phyloP scores from a whole-genome alignment of 495 filamentous ascomycete species.

The Neurospora hispaniola region DNA sequence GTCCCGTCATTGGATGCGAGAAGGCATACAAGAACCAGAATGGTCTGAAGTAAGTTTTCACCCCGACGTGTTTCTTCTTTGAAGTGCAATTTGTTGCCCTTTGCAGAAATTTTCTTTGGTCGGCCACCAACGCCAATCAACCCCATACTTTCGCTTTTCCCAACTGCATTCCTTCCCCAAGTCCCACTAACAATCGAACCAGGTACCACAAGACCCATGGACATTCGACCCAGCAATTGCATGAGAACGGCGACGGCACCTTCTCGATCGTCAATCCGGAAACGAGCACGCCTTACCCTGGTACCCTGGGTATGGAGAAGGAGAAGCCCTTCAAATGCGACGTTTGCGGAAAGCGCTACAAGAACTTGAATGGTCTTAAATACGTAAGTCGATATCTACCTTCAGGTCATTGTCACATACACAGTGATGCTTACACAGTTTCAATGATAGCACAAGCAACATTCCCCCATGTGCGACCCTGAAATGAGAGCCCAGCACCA shows the following conservation, averaged over 20 bases:
- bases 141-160: constrained; percentile 6
- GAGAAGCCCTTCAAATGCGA: constrained; percentile 98
- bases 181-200: constrained; percentile 25
- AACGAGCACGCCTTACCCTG: constrained; percentile 85
- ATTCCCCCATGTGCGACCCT: constrained; percentile 62
- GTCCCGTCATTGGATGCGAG: constrained; percentile 95
- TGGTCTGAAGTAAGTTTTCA: constrained; percentile 67
- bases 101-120: not conserved
- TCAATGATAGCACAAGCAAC: constrained; percentile 55
- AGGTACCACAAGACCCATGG: constrained; percentile 76
- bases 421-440: constrained; percentile 1
- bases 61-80: not conserved
- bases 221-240: constrained; percentile 89
- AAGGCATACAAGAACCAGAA: constrained; percentile 99
- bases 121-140: not conserved
- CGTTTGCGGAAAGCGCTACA: constrained; percentile 94
- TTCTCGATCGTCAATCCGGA: constrained; percentile 98
- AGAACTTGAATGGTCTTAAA: constrained; percentile 95
- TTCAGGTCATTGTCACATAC: too few species aligned
- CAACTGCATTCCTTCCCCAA: not conserved
- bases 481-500: constrained; percentile 28
- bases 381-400: constrained; percentile 42
- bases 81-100: not conserved
- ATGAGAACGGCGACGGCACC: constrained; percentile 91
- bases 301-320: constrained; percentile 97